Conservation (phyloP, 1,139 yeast species). For the Yamadazyma triangularis region DNA sequence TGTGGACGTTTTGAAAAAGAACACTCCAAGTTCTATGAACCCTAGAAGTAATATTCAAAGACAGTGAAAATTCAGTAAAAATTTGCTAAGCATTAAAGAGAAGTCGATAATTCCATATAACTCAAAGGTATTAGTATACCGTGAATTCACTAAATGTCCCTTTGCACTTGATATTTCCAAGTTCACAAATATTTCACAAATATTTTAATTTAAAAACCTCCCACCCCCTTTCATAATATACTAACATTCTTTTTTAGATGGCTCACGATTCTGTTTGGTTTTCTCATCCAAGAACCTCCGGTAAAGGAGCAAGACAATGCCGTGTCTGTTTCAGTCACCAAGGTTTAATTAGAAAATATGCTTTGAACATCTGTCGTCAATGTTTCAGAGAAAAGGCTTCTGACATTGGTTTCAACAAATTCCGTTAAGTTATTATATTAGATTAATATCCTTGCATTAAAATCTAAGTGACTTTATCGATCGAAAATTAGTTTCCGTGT, state of each 20-base stretch:
- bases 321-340: conserved; percentile 99
- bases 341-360: conserved; percentile 99
- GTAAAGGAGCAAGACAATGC: conserved; percentile 99
- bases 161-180: no score
- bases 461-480: conserved; percentile 7
- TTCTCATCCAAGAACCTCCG: conserved; percentile 99
- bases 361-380: conserved; percentile 99
- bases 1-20: no score
- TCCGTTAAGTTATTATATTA: conserved; percentile 60
- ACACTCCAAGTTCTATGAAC: no score
- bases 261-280: conserved; percentile 99
- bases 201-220: no score
- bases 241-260: conserved; percentile 75
- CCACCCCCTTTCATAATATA: no score
- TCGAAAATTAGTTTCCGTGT: conserved; percentile 17
- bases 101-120: no score
- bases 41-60: no score
- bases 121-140: no score
- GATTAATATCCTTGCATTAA: conserved; percentile 8
- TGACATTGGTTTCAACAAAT: conserved; percentile 99
- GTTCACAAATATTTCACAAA: no score
- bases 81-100: no score
- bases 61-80: no score
- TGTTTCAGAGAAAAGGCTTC: conserved; percentile 99
- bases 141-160: no score